phyloP scores from a whole-genome alignment of 169 alveolate species.

The Plasmodium inui region DNA sequence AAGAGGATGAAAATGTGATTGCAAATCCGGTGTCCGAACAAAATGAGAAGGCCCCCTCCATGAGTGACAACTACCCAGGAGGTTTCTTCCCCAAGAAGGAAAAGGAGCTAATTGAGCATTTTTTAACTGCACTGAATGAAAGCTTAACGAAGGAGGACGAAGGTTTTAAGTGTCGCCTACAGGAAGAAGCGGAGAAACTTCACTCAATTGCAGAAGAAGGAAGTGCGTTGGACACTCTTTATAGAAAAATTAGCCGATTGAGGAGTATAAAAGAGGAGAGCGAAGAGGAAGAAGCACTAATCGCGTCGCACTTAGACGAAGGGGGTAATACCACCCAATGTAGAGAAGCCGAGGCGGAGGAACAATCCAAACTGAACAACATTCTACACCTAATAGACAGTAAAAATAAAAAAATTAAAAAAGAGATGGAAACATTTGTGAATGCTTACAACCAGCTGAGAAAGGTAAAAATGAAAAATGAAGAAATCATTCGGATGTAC shows the following conservation, averaged over 20 bases:
- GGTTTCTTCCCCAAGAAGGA: neutral
- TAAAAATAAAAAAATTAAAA: constrained; percentile 36
- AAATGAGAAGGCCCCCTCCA: neutral
- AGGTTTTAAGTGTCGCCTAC: neutral
- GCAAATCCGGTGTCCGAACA: neutral
- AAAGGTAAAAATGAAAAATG: constrained; percentile 34
- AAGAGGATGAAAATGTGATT: neutral
- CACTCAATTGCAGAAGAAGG: neutral
- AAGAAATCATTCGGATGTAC: constrained; percentile 48
- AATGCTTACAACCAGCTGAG: constrained; percentile 9
- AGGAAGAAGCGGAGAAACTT: constrained; percentile 5
- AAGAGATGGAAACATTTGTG: constrained; percentile 22
- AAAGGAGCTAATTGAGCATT: constrained; percentile 11
- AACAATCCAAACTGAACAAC: constrained; percentile 4
- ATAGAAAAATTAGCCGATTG: neutral
- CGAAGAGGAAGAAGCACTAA: neutral
- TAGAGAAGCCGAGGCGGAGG: neutral
- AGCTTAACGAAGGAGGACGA: neutral
- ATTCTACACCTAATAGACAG: constrained; percentile 14
- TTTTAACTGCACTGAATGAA: constrained; percentile 5
- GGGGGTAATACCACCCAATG: neutral
- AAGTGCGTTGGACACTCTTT: neutral
- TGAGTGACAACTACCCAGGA: neutral
- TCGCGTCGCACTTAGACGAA: neutral
- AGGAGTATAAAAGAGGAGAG: neutral